Evolutionary conservation across 495 filamentous ascomycete genomes (phyloP).

Genomic region (Talaromyces nanjingensis): DNA sequence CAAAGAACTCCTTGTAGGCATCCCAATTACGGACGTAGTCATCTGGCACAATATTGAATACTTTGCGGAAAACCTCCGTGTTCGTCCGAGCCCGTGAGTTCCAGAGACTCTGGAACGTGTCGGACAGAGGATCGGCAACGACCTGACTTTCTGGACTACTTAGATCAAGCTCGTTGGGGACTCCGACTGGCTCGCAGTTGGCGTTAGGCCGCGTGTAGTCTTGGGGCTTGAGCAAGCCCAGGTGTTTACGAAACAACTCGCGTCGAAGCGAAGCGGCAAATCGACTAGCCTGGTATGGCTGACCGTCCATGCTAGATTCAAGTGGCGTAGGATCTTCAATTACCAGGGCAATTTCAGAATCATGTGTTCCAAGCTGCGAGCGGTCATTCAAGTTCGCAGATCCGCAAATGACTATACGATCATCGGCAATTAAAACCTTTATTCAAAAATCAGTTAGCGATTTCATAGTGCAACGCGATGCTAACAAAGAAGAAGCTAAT

Average conservation of each 20-base stretch:
- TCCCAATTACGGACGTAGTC: slow-evolving; percentile 76
- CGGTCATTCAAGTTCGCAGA: slow-evolving; percentile 95
- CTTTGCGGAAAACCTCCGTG: slow-evolving; percentile 75
- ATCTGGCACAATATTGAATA: slow-evolving; percentile 84
- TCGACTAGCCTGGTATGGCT: slow-evolving; percentile 60
- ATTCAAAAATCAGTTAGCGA: background rate
- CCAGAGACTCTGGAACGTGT: slow-evolving; percentile 65
- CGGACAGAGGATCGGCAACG: slow-evolving; percentile 68
- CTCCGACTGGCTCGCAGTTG: slow-evolving; percentile 72
- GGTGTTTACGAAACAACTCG: slow-evolving; percentile 84
- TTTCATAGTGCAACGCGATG: background rate
- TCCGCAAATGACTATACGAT: slow-evolving; percentile 81
- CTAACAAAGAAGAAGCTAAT: background rate
- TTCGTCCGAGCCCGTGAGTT: slow-evolving; percentile 66
- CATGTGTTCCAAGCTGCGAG: slow-evolving; percentile 80
- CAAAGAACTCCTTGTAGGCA: slow-evolving; percentile 78
- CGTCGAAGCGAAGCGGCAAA: slow-evolving; percentile 82
- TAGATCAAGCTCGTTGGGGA: slow-evolving; percentile 78
- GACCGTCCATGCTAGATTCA: slow-evolving; percentile 63
- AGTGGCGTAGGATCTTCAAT: slow-evolving; percentile 71
- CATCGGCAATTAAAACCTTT: slow-evolving; percentile 82
- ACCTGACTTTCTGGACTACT: slow-evolving; percentile 63
- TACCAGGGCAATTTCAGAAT: slow-evolving; percentile 76
- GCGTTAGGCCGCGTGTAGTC: slow-evolving; percentile 51
- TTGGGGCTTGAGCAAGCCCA: slow-evolving; percentile 75